Percentiles rank a stretch among this genome's conserved stretches.
phyloP scores from a whole-genome alignment of 306 rosid species.

The Corylus heterophylla region DNA sequence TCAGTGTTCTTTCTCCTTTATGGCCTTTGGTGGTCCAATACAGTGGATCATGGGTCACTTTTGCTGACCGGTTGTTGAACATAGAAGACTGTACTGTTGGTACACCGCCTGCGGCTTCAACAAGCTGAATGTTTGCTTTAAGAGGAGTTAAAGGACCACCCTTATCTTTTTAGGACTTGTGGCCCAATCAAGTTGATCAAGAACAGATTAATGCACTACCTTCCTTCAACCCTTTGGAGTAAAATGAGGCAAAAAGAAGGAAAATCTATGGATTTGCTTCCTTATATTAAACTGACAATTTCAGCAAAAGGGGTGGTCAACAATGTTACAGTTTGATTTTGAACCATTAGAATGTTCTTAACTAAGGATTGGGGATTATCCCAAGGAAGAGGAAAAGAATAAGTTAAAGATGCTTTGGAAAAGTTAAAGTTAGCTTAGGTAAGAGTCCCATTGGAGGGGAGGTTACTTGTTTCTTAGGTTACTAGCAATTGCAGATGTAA shows the following conservation, averaged over 20 bases:
- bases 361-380: background rate
- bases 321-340: slow-evolving; percentile 5
- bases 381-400: background rate
- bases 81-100: slow-evolving; percentile 21
- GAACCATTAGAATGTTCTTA: background rate
- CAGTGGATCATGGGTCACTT: background rate
- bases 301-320: background rate
- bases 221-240: background rate
- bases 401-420: background rate
- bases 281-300: background rate
- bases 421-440: background rate
- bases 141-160: slow-evolving; percentile 29
- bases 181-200: slow-evolving; percentile 4
- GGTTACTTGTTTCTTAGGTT: background rate
- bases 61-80: slow-evolving; percentile 14
- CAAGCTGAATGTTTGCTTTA: slow-evolving; percentile 40
- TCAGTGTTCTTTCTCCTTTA: background rate
- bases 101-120: slow-evolving; percentile 20
- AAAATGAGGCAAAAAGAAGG: background rate
- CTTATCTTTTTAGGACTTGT: slow-evolving; percentile 18
- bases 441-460: background rate
- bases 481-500: background rate
- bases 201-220: background rate
- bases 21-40: slow-evolving; percentile 40
- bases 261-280: background rate